Evolutionary conservation across 371 early-diverging fungal species (phyloP), one percentile per base, ranked within the genome.

Genomic region (Apophysomyces elegans): DNA sequence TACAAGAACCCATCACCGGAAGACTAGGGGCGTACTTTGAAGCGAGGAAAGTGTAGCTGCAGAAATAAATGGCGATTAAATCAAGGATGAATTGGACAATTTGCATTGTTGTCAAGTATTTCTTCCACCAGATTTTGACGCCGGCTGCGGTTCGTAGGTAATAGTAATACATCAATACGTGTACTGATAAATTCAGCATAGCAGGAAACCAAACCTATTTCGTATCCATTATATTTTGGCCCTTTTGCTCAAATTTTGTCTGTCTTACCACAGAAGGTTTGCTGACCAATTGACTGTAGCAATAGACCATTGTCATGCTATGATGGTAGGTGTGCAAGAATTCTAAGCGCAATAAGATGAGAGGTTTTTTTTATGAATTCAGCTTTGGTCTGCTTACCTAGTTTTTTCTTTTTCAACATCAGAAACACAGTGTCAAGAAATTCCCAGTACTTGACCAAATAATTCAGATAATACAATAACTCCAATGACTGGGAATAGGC

Each of bases 381-480:
- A 11, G 41, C 41, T 11, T 32, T 26, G 12, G 7, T 16, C 18
- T 64, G 38, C 58, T 32, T 62, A 68, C 62, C 41, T 47, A 62
- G 67, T 37, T 46, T 41, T 56, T 77, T 77, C 74, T 77, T 77
- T 50, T 74, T 77, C 59, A 77, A 65, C 2, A 77, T 74, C 56
- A 77, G 63, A 36, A 77, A 77, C 39, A 73, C 57, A 16, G 77
- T 77, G 59, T 77, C 77, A 57, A 74, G 62, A 26, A 95, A 81
- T 75, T 95, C 95, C 86, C 89, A 92, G 79, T 90, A 95, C 79
- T 95, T 95, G 69, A 89, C 84, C 58, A 93, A 80, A 71, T 94
- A 94, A 81, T 95, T 95, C 61, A 92, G 81, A 71, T 93, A 94
- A 80, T 93, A 94, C 50, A 91, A 72, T 56, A 90, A 66, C 72